Evolutionary conservation across 2,329 filamentous ascomycete genomes (phyloP).

Genomic region (Amesomyces nigricolor): DNA sequence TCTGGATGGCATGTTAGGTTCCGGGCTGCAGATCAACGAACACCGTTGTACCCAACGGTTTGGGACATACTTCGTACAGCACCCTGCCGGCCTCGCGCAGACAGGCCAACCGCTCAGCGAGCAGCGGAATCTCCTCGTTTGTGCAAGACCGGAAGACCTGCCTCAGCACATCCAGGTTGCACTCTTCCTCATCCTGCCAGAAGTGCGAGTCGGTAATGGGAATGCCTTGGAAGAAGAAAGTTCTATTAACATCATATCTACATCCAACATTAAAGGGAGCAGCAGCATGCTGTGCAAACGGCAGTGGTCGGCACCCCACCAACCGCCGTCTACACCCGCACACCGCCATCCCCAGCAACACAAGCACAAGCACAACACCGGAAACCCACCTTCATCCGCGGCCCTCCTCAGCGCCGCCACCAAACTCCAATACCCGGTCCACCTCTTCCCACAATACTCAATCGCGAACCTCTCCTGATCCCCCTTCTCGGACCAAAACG

Average conservation of each 20-base stretch:
- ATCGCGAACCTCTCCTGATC: slow-evolving; percentile 74
- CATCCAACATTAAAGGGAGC: too few species aligned
- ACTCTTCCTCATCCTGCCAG: slow-evolving; percentile 73
- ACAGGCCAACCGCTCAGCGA: slow-evolving; percentile 70
- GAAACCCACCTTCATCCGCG: slow-evolving; percentile 68
- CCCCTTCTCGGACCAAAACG: slow-evolving; percentile 77
- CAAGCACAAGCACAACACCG: too few species aligned
- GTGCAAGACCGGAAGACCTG: slow-evolving; percentile 84
- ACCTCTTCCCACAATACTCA: slow-evolving; percentile 71
- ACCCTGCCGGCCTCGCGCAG: slow-evolving; percentile 78
- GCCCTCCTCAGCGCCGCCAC: slow-evolving; percentile 83
- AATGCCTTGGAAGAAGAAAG: slow-evolving; percentile 50
- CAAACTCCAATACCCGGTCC: slow-evolving; percentile 95
- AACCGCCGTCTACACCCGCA: background rate
- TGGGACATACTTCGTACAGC: slow-evolving; percentile 60
- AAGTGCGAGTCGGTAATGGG: slow-evolving; percentile 85
- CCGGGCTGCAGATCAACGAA: background rate
- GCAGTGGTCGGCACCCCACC: background rate
- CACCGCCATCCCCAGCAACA: background rate
- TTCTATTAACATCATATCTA: background rate
- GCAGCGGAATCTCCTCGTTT: slow-evolving; percentile 78
- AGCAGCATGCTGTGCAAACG: background rate
- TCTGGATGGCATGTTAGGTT: slow-evolving; percentile 40
- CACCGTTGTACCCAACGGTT: background rate
- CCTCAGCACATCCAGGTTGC: slow-evolving; percentile 65